phyloP scores from a whole-genome alignment of 441 rosid species.

The Cnidoscolus chayamansa region DNA sequence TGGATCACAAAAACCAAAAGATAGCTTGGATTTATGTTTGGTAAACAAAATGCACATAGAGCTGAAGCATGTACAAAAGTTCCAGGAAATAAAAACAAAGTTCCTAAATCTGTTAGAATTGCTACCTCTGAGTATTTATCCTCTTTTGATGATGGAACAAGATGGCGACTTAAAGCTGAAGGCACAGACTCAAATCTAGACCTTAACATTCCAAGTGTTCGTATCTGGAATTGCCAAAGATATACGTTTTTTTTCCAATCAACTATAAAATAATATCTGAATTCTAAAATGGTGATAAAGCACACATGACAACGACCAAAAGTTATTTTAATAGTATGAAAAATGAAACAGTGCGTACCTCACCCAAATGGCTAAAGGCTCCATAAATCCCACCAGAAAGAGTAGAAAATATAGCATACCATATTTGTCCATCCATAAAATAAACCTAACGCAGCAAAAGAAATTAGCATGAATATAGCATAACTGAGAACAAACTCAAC shows the following conservation, averaged over 20 bases:
- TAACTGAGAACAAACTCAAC: neutral
- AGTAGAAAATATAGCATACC: slow-evolving; percentile 94
- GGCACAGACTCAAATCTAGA: slow-evolving; percentile 80
- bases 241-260: neutral
- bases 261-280: neutral
- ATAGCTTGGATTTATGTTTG: neutral
- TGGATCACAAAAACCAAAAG: neutral
- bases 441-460: slow-evolving; percentile 58
- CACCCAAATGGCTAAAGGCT: slow-evolving; percentile 96
- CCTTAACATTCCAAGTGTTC: slow-evolving; percentile 92
- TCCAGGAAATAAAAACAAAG: slow-evolving; percentile 3
- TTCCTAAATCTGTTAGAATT: slow-evolving; percentile 14
- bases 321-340: slow-evolving; percentile 1
- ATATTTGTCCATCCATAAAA: slow-evolving; percentile 92
- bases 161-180: slow-evolving; percentile 50
- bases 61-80: neutral
- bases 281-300: neutral
- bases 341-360: slow-evolving; percentile 50
- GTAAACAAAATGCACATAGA: neutral
- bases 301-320: neutral
- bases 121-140: slow-evolving; percentile 39
- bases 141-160: slow-evolving; percentile 48
- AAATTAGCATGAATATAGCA: slow-evolving; percentile 18
- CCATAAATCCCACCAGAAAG: slow-evolving; percentile 95
- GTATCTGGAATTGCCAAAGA: slow-evolving; percentile 49